These are phyloP conservation scores for Venturia aucupariae DNA, from an alignment of 2,329 filamentous ascomycete genomes.

Conservation along the genomic window DNA sequence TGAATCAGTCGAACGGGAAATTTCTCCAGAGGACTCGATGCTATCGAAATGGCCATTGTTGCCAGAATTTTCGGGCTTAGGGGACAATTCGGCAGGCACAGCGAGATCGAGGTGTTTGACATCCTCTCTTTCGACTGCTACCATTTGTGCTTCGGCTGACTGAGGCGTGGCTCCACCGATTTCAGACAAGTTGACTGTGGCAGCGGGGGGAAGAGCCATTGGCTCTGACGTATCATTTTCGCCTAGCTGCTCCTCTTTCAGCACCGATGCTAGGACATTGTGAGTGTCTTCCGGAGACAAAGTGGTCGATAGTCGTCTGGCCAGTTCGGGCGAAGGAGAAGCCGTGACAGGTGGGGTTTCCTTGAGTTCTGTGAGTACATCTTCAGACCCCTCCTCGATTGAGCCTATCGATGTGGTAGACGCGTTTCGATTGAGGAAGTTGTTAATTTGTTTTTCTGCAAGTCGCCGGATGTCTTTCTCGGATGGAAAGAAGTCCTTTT, in stretches of 20 bases:
- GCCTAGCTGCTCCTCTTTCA: slow-evolving; percentile 49
- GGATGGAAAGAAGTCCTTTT: slow-evolving; percentile 81
- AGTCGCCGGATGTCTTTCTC: slow-evolving; percentile 93
- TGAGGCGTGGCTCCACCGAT: slow-evolving; percentile 14
- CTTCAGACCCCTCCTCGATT: slow-evolving; percentile 55
- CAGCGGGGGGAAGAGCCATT: background rate
- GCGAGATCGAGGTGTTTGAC: slow-evolving; percentile 55
- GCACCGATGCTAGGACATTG: slow-evolving; percentile 54
- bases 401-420: slow-evolving; percentile 66
- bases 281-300: slow-evolving; percentile 54
- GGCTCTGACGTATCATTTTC: slow-evolving; percentile 8
- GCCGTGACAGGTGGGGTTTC: background rate
- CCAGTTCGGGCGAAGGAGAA: slow-evolving; percentile 16
- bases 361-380: slow-evolving; percentile 15
- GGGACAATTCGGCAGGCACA: slow-evolving; percentile 15
- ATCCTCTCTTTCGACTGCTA: slow-evolving; percentile 34
- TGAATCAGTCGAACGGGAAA: background rate
- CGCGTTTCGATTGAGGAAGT: slow-evolving; percentile 79
- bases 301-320: slow-evolving; percentile 26
- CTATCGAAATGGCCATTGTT: background rate
- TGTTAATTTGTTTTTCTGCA: slow-evolving; percentile 84
- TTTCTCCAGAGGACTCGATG: background rate
- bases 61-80: background rate
- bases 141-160: slow-evolving; percentile 8
- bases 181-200: background rate